These are phyloP conservation scores for Curvularia verruculosa DNA, from an alignment of 2,329 filamentous ascomycete genomes.

Conservation along the genomic window DNA sequence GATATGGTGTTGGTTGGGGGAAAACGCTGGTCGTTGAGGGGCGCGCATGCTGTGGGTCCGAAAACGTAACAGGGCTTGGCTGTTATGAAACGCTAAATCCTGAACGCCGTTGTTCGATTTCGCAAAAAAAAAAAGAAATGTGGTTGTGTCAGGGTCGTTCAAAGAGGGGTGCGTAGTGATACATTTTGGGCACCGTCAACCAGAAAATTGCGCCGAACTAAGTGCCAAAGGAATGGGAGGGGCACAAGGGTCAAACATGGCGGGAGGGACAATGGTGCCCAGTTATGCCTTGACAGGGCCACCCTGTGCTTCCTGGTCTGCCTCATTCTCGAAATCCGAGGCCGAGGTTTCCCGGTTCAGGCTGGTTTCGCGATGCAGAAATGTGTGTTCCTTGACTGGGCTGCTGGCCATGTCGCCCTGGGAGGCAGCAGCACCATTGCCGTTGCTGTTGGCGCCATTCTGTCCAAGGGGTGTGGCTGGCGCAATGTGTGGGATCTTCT, in stretches of 20 bases:
- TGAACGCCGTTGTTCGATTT: conserved; percentile 27
- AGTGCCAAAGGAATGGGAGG: conserved; percentile 4
- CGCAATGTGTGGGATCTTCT: conserved; percentile 90
- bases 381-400: conserved; percentile 89
- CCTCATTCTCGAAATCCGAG: conserved; percentile 61
- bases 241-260: conserved; percentile 7
- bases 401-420: conserved; percentile 64
- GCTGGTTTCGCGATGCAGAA: conserved; percentile 82
- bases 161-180: conserved; percentile 18
- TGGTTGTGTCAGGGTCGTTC: conserved; percentile 24
- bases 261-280: background rate
- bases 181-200: conserved; percentile 26
- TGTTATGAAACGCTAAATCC: conserved; percentile 12
- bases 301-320: conserved; percentile 16
- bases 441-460: conserved; percentile 33
- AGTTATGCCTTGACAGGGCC: conserved; percentile 29
- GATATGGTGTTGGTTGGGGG: background rate
- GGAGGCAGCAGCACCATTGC: conserved; percentile 37
- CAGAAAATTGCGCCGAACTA: conserved; percentile 12
- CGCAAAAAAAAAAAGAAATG: conserved; percentile 8
- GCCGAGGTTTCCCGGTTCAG: conserved; percentile 76
- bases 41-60: conserved; percentile 7
- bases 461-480: conserved; percentile 62
- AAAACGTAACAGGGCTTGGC: conserved; percentile 2
- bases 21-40: conserved; percentile 13